Evolutionary conservation across 768 basidiomycete genomes (phyloP).

Genomic region (Myochromella boudieri): DNA sequence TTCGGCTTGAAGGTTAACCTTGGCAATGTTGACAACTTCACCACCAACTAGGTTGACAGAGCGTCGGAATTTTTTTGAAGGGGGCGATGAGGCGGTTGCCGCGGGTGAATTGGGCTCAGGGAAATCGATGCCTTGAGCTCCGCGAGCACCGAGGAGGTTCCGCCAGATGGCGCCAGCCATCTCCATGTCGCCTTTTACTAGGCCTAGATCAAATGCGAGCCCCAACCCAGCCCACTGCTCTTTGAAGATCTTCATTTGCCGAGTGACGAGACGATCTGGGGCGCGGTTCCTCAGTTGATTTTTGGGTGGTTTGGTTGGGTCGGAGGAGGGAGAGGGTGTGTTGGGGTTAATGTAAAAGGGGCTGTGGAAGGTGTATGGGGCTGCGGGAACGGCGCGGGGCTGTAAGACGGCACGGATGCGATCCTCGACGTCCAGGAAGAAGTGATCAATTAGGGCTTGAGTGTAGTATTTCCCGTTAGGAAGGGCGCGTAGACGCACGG

Average conservation of each 20-base stretch:
- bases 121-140: conserved; percentile 67
- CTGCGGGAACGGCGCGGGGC: conserved; percentile 39
- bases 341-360: conserved; percentile 50
- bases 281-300: conserved; percentile 42
- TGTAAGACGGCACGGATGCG: conserved; percentile 82
- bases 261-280: conserved; percentile 76
- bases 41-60: conserved; percentile 73
- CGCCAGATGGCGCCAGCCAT: conserved; percentile 90
- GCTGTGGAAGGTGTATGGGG: conserved; percentile 46
- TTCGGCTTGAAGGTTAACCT: conserved; percentile 57
- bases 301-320: conserved; percentile 19
- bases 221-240: conserved; percentile 89
- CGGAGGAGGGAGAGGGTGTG: conserved; percentile 17
- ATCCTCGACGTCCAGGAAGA: conserved; percentile 92
- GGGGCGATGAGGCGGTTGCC: conserved; percentile 12
- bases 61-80: conserved; percentile 49
- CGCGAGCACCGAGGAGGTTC: conserved; percentile 84
- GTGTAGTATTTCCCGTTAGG: conserved; percentile 70
- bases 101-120: conserved; percentile 21
- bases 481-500: conserved; percentile 83
- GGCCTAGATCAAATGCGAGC: conserved; percentile 75
- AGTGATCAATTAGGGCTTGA: conserved; percentile 89
- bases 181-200: conserved; percentile 75
- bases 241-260: conserved; percentile 89
- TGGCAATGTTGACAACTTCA: conserved; percentile 57